Conservation (phyloP, 176 grass and related monocot species). For the Lolium multiflorum region DNA sequence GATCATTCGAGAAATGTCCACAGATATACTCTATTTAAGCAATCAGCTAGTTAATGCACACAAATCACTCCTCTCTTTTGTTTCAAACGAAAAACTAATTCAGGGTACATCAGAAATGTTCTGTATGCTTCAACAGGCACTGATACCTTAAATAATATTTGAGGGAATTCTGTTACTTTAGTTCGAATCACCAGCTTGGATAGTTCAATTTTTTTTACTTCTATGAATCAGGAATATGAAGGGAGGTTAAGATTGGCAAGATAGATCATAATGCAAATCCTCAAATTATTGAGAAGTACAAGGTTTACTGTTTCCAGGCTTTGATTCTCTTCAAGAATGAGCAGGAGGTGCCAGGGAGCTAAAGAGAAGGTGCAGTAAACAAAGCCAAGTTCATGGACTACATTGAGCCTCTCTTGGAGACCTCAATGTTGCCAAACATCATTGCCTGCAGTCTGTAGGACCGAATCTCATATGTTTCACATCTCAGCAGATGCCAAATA, state of each 20-base stretch:
- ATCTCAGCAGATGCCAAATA: slow-evolving; percentile 32
- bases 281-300: slow-evolving; percentile 81
- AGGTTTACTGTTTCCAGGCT: slow-evolving; percentile 82
- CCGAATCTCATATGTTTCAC: too few species aligned
- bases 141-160: too few species aligned
- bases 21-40: not conserved
- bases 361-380: slow-evolving; percentile 69
- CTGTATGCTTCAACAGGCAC: not conserved
- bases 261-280: slow-evolving; percentile 92
- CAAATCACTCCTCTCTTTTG: not conserved
- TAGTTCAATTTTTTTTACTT: slow-evolving; percentile 20
- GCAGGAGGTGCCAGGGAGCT: slow-evolving; percentile 79
- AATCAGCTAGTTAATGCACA: not conserved
- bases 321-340: slow-evolving; percentile 95
- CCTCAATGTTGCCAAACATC: too few species aligned
- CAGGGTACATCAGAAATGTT: not conserved
- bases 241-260: slow-evolving; percentile 84
- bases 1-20: not conserved
- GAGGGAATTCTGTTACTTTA: not conserved
- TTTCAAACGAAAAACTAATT: not conserved
- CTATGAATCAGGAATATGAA: slow-evolving; percentile 65
- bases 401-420: not conserved
- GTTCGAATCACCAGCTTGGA: not conserved
- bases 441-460: too few species aligned
- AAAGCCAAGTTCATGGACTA: too few species aligned